These are phyloP conservation scores for Exserohilum turcica DNA, from an alignment of 2,329 filamentous ascomycete species.

Conservation along the genomic window DNA sequence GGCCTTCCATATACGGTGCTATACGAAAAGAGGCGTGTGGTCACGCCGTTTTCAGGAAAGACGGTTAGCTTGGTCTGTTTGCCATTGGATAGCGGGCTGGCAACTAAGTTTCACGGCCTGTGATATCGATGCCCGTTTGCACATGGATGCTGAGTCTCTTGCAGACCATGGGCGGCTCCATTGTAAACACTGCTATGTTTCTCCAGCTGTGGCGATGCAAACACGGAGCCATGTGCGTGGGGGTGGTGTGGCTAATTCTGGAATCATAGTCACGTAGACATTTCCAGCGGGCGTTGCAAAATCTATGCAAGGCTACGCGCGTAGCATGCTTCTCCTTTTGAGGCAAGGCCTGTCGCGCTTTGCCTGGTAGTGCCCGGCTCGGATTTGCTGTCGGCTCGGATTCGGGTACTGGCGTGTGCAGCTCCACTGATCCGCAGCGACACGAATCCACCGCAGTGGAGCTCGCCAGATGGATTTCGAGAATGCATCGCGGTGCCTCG, in stretches of 20 bases:
- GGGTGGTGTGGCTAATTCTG: background rate
- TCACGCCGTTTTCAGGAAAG: background rate
- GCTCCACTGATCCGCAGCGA: background rate
- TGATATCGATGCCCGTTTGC: background rate
- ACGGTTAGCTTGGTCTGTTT: background rate
- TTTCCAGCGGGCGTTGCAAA: constrained; percentile 3
- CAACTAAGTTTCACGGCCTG: constrained; percentile 2
- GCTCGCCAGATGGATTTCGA: background rate
- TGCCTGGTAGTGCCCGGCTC: background rate
- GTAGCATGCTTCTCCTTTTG: constrained; percentile 5
- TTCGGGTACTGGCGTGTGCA: background rate
- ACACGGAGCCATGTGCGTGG: background rate
- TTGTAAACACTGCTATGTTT: background rate
- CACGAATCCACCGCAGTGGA: background rate
- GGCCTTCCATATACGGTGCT: background rate
- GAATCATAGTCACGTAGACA: background rate
- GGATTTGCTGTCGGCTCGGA: background rate
- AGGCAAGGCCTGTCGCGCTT: background rate
- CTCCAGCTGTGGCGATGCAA: constrained; percentile 1
- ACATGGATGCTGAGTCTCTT: constrained; percentile 2
- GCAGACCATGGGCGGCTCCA: background rate
- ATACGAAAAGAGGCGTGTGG: background rate
- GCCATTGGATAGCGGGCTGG: background rate
- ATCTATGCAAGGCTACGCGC: constrained; percentile 8
- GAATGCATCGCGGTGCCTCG: background rate